These are phyloP conservation scores for Dryas alaskensis DNA, from an alignment of 306 rosid species.

Conservation along the genomic window DNA sequence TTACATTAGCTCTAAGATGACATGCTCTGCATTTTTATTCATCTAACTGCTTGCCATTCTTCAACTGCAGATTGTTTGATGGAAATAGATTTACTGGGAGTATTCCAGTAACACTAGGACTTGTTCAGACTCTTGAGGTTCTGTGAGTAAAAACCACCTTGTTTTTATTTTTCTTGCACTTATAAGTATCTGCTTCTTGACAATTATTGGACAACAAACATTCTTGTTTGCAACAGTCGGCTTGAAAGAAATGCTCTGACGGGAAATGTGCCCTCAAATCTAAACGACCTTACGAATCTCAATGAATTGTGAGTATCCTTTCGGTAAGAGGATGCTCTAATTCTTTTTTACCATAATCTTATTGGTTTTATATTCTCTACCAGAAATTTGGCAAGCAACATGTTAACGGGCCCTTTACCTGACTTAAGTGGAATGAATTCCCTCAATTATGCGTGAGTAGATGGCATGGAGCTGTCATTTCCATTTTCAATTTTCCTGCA, in stretches of 20 bases:
- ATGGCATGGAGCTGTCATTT: constrained; percentile 15
- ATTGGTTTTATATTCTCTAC: constrained; percentile 19
- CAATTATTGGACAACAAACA: constrained; percentile 4
- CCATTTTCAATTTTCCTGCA: not conserved
- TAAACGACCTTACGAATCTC: constrained; percentile 61
- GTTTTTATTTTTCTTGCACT: constrained; percentile 5
- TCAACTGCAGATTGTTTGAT: constrained; percentile 57
- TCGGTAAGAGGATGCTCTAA: not conserved
- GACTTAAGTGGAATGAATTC: constrained; percentile 58
- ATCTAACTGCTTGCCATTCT: constrained; percentile 15
- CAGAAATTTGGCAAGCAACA: constrained; percentile 74
- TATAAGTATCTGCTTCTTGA: constrained; percentile 1
- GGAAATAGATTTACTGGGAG: constrained; percentile 54
- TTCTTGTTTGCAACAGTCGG: constrained; percentile 52
- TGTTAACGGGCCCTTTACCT: constrained; percentile 66
- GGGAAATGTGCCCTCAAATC: constrained; percentile 68
- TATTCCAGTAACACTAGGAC: constrained; percentile 66
- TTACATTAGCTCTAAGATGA: not conserved
- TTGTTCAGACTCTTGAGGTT: constrained; percentile 74
- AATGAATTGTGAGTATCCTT: constrained; percentile 64
- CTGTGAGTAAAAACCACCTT: constrained; percentile 62
- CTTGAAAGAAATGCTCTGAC: constrained; percentile 66
- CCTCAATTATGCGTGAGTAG: constrained; percentile 69
- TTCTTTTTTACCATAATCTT: not conserved
- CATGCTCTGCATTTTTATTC: not conserved